A percentile compares a stretch with the other conserved stretches of the same genome.
These are phyloP conservation scores for Pestalotiopsis sp. DNA, from an alignment of 2,329 filamentous ascomycete genomes.

Conservation along the genomic window DNA sequence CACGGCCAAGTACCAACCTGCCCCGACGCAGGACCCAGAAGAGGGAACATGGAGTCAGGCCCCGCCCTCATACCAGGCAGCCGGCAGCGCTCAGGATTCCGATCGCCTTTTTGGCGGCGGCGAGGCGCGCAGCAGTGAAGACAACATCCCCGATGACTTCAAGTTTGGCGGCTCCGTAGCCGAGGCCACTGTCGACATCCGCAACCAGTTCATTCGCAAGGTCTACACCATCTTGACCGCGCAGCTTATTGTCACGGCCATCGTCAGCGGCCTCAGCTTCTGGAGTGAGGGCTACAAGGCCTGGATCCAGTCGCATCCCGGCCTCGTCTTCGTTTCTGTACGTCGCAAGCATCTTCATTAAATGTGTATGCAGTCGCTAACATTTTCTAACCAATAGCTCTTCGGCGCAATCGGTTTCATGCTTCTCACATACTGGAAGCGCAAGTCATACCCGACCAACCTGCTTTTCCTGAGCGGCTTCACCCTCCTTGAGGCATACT, in stretches of 20 bases:
- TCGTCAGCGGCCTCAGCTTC: conserved; percentile 83
- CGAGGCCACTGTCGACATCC: conserved; percentile 92
- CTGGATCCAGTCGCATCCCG: conserved; percentile 86
- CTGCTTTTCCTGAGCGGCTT: conserved; percentile 90
- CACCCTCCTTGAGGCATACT: conserved; percentile 91
- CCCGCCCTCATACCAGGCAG: conserved; percentile 76
- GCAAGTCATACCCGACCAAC: conserved; percentile 93
- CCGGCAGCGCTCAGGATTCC: conserved; percentile 48
- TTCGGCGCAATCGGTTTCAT: conserved; percentile 84
- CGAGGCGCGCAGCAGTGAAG: conserved; percentile 76
- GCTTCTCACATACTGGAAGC: conserved; percentile 91
- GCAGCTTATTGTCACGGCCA: conserved; percentile 84
- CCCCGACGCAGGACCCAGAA: conserved; percentile 85
- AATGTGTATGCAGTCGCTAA: not conserved
- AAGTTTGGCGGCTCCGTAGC: conserved; percentile 96
- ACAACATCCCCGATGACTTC: conserved; percentile 96
- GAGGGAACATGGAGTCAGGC: conserved; percentile 68
- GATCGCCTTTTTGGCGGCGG: conserved; percentile 66
- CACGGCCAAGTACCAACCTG: conserved; percentile 80
- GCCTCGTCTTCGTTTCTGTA: conserved; percentile 83
- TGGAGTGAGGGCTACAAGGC: conserved; percentile 75
- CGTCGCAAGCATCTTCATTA: conserved; percentile 27
- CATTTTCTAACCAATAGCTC: conserved; percentile 47
- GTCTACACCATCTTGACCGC: conserved; percentile 98
- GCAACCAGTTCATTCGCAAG: conserved; percentile 96